Conservation (phyloP, 768 basidiomycete species). For the Amanita rubescens region DNA sequence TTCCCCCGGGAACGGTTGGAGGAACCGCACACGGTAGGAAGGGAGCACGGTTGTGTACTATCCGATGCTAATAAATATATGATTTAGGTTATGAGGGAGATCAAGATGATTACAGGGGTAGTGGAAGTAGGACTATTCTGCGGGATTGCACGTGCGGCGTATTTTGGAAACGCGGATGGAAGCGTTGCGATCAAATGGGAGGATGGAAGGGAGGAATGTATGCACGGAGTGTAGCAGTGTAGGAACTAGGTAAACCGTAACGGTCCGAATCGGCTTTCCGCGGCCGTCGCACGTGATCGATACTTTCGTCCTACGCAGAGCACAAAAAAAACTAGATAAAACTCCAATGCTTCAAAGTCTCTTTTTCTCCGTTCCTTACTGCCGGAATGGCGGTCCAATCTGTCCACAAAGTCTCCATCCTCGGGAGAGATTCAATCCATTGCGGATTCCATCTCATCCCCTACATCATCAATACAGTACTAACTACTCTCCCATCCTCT, state of each 20-base stretch:
- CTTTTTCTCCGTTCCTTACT: not conserved
- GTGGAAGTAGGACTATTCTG: slow-evolving; percentile 99
- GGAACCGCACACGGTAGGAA: slow-evolving; percentile 52
- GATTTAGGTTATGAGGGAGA: slow-evolving; percentile 66
- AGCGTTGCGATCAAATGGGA: slow-evolving; percentile 15
- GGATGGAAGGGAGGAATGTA: slow-evolving; percentile 57
- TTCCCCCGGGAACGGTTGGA: slow-evolving; percentile 65
- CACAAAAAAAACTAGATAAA: too few relatives aligned
- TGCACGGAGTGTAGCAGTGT: too few relatives aligned
- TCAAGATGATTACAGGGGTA: slow-evolving; percentile 95
- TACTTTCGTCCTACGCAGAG: not conserved
- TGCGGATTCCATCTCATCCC: slow-evolving; percentile 89
- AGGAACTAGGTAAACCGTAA: too few relatives aligned
- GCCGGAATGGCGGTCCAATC: slow-evolving; percentile 30
- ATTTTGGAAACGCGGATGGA: slow-evolving; percentile 82
- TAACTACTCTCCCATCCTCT: slow-evolving; percentile 64
- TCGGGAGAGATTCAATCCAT: slow-evolving; percentile 83
- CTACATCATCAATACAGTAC: slow-evolving; percentile 74
- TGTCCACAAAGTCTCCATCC: slow-evolving; percentile 77
- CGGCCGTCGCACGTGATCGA: not conserved
- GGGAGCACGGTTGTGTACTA: not conserved
- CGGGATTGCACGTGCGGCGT: slow-evolving; percentile 88
- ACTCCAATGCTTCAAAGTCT: too few relatives aligned
- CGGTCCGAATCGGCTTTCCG: not conserved
- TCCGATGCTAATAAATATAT: not conserved